These are phyloP conservation scores for Persicaria tinctoria DNA, from an alignment of 148 eudicot genomes.

Conservation along the genomic window DNA sequence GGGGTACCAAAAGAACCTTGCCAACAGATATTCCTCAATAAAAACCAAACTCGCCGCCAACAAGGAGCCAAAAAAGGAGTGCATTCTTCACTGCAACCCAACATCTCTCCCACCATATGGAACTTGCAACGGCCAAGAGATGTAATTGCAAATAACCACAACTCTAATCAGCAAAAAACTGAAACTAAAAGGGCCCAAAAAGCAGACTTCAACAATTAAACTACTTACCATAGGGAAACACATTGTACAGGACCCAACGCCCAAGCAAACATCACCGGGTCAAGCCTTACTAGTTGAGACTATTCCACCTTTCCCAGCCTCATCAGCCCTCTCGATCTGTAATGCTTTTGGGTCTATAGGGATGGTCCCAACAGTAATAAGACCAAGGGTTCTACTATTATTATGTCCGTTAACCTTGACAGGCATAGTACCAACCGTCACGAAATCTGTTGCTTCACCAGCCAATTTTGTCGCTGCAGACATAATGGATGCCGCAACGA, in stretches of 20 bases:
- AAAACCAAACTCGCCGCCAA: constrained; percentile 2
- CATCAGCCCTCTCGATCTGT: constrained; percentile 28
- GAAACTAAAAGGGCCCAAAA: background rate
- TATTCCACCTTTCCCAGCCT: constrained; percentile 19
- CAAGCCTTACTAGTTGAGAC: constrained; percentile 11
- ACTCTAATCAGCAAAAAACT: background rate
- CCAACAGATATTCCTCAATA: constrained; percentile 1
- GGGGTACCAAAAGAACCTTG: constrained; percentile 1
- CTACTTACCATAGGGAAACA: background rate
- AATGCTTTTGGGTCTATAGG: constrained; percentile 72
- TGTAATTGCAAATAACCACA: background rate
- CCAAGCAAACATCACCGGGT: background rate
- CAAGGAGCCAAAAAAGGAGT: background rate
- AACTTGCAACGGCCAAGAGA: background rate
- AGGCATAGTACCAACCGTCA: constrained; percentile 78
- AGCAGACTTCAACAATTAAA: background rate
- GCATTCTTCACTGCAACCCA: background rate
- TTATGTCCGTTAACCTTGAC: constrained; percentile 47
- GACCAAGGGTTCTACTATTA: constrained; percentile 27
- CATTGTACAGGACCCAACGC: constrained; percentile 6
- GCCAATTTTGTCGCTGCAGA: constrained; percentile 14
- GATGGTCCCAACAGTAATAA: constrained; percentile 72
- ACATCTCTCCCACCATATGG: background rate
- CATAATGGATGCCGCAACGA: constrained; percentile 15
- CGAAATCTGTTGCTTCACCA: constrained; percentile 29